A percentile compares a stretch with the other conserved stretches of the same genome.
Evolutionary conservation across 2,329 filamentous ascomycete genomes (phyloP).

Genomic region (Ophiocordyceps australis): DNA sequence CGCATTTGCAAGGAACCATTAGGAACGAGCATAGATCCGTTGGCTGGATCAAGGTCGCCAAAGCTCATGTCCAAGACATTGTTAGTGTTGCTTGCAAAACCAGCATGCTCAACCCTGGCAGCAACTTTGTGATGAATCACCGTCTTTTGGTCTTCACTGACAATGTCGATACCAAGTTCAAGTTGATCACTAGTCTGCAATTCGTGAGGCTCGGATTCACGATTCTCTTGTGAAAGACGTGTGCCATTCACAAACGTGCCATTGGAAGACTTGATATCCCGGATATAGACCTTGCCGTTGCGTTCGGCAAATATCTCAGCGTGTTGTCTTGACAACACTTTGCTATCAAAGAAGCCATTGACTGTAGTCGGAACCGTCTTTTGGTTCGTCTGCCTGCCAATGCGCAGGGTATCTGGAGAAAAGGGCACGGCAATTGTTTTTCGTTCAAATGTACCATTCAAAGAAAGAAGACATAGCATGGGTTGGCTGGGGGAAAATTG

Average conservation of each 20-base stretch:
- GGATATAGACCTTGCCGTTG: constrained; percentile 84
- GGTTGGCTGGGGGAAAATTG: constrained; percentile 47
- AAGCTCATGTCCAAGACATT: constrained; percentile 82
- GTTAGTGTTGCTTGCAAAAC: constrained; percentile 55
- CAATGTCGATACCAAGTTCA: constrained; percentile 94
- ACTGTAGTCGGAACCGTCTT: constrained; percentile 81
- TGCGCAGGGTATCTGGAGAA: constrained; percentile 81
- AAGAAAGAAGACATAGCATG: constrained; percentile 68
- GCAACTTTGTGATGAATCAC: constrained; percentile 98
- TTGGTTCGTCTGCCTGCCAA: constrained; percentile 91
- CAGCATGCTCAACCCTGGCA: constrained; percentile 89
- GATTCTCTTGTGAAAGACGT: constrained; percentile 79
- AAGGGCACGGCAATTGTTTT: constrained; percentile 92
- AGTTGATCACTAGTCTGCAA: constrained; percentile 80
- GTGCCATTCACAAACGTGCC: constrained; percentile 94
- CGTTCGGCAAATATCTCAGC: constrained; percentile 84
- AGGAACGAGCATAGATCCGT: constrained; percentile 53
- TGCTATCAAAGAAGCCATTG: constrained; percentile 96
- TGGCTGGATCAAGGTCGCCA: constrained; percentile 73
- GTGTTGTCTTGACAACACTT: constrained; percentile 89
- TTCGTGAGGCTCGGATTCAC: constrained; percentile 91
- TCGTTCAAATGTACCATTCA: constrained; percentile 92
- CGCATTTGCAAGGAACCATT: constrained; percentile 52
- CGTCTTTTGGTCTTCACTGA: constrained; percentile 95
- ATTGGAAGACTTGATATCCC: constrained; percentile 96